Evolutionary conservation across 2,329 filamentous ascomycete species (phyloP).

Genomic region (Byssochlamys sp.): DNA sequence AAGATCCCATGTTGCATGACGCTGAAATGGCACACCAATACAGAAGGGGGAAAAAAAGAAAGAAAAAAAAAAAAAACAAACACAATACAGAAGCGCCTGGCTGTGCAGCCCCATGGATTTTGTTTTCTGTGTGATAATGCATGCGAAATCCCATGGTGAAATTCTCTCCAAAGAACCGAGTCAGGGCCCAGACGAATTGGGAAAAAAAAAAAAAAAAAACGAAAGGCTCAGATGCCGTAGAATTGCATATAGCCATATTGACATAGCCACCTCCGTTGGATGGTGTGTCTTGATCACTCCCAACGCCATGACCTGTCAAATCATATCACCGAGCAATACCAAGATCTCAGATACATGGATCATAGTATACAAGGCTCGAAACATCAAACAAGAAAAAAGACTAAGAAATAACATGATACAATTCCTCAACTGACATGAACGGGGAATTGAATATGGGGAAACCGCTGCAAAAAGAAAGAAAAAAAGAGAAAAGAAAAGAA

Average conservation of each 20-base stretch:
- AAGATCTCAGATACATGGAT: background rate
- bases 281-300: background rate
- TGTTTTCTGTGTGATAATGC: background rate
- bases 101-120: background rate
- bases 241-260: background rate
- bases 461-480: background rate
- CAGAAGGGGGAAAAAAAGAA: background rate
- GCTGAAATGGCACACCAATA: background rate
- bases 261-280: background rate
- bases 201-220: background rate
- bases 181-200: background rate
- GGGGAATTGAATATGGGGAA: background rate
- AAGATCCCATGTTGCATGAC: background rate
- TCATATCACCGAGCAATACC: background rate
- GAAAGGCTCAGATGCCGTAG: background rate
- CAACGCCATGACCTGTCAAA: background rate
- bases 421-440: background rate
- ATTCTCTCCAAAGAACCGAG: background rate
- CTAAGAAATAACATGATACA: background rate
- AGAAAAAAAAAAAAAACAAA: background rate
- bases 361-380: background rate
- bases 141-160: background rate
- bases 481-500: constrained; percentile 1
- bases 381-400: background rate
- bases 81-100: background rate